Evolutionary conservation across 2,329 filamentous ascomycete genomes (phyloP), one percentile per base, ranked within the genome.

Genomic region (Pseudopithomyces maydicus): DNA sequence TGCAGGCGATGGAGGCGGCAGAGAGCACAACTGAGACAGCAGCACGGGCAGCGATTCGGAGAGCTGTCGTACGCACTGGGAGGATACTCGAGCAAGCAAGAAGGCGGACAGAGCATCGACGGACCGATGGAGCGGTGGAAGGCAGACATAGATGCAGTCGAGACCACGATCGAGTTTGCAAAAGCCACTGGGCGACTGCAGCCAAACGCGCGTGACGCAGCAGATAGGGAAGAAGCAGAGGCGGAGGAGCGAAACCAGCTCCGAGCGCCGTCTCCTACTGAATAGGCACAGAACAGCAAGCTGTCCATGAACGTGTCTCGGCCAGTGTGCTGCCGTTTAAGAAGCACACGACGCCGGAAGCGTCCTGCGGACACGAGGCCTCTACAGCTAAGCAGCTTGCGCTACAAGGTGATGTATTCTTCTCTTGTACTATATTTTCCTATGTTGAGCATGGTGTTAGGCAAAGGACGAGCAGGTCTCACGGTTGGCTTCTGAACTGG

Each of bases 401-500:
- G 54, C 32, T 17, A 39, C 53, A 56, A 29, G 33, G 52, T 52
- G 45, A 17, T 32, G 35, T 56, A 56, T 53, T 33, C 57, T 52
- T 57, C 38, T 33, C 52, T 61, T 54, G 38, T 29, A 29, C 8
- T 29, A 29, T 4, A 5, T 29, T 62, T 57, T 59, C 57, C 52
- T 59, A 50, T 55, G 59, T 63, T 63, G 42, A 63, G 60, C 60
- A 63, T 58, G 60, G 52, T 17, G 60, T 56, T 60, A 56, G 57
- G 39, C 38, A 59, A 32, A 11, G 6, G 59, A 57, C 43, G 2
- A 59, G 46, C 57, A 59, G 59, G 54, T 58, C 57, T 59, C 54
- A 62, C 46, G 36, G 57, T 62, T 58, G 58, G 58, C 55, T 61
- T 58, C 58, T 61, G 55, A 58, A 58, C 38, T 58, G 56, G 56